Percentiles rank a stretch among this genome's conserved stretches.
These are phyloP conservation scores for Solanum hybrid DNA, from an alignment of 305 asterid species.

Conservation along the genomic window DNA sequence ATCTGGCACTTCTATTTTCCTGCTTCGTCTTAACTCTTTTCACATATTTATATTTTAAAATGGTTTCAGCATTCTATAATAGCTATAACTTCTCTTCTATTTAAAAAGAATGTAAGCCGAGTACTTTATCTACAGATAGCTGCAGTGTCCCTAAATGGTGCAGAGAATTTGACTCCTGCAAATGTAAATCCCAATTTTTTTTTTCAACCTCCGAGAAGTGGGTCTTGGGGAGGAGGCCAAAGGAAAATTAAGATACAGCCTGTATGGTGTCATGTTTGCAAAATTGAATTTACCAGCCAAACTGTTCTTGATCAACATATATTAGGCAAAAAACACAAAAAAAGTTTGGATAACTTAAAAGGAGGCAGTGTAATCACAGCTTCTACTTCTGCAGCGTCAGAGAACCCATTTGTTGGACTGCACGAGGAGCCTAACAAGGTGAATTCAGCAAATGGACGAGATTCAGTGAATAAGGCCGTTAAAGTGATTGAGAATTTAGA, in stretches of 20 bases:
- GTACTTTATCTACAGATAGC: slow-evolving; percentile 13
- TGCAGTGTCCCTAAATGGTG: neutral
- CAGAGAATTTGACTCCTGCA: slow-evolving; percentile 1
- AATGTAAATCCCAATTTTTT: neutral
- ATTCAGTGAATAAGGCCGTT: slow-evolving; percentile 33
- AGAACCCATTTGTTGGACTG: slow-evolving; percentile 33
- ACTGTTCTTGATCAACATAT: slow-evolving; percentile 52
- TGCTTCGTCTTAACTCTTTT: neutral
- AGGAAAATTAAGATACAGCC: slow-evolving; percentile 38
- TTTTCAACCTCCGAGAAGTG: slow-evolving; percentile 18
- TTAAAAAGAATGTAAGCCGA: neutral
- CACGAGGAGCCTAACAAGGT: slow-evolving; percentile 30
- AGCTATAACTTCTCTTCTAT: neutral
- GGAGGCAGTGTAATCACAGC: slow-evolving; percentile 2
- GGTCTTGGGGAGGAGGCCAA: slow-evolving; percentile 16
- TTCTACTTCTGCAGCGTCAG: neutral
- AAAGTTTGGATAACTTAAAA: slow-evolving; percentile 40
- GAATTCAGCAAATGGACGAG: slow-evolving; percentile 16
- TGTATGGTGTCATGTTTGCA: slow-evolving; percentile 61
- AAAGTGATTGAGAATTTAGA: slow-evolving; percentile 41
- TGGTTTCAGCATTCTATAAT: neutral
- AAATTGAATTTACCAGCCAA: slow-evolving; percentile 45
- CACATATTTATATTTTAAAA: neutral
- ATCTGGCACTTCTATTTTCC: neutral
- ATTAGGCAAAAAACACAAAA: slow-evolving; percentile 59